Percentiles rank a stretch among this genome's conserved stretches.
phyloP scores from a whole-genome alignment of 2,329 filamentous ascomycete genomes.

The Anisogramma anomala region DNA sequence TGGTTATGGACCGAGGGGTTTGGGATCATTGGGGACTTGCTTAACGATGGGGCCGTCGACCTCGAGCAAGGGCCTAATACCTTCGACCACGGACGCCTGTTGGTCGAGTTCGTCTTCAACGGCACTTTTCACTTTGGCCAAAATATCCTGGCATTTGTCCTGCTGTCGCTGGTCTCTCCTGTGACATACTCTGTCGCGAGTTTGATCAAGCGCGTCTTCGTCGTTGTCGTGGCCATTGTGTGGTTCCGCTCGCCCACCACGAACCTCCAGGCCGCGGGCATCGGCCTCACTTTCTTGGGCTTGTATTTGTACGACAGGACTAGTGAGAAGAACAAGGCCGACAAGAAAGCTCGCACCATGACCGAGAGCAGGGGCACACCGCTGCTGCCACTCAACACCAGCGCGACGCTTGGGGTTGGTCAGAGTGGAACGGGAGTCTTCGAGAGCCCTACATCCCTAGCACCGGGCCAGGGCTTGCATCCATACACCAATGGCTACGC shows the following conservation, averaged over 20 bases:
- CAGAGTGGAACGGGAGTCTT: slow-evolving; percentile 24
- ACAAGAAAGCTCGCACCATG: slow-evolving; percentile 65
- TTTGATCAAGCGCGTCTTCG: slow-evolving; percentile 92
- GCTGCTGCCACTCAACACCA: slow-evolving; percentile 54
- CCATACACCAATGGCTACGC: slow-evolving; percentile 37
- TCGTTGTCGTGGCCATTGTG: slow-evolving; percentile 86
- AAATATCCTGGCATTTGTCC: slow-evolving; percentile 86
- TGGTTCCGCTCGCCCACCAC: slow-evolving; percentile 94
- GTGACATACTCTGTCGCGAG: slow-evolving; percentile 96
- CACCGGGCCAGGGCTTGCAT: slow-evolving; percentile 19
- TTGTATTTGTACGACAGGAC: slow-evolving; percentile 94
- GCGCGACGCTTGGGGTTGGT: slow-evolving; percentile 24
- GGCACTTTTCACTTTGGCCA: slow-evolving; percentile 94
- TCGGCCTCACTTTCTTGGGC: slow-evolving; percentile 78
- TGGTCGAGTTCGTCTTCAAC: slow-evolving; percentile 91
- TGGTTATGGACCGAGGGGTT: slow-evolving; percentile 91
- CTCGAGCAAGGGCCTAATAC: slow-evolving; percentile 48
- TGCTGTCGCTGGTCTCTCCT: slow-evolving; percentile 86
- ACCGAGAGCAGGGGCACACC: slow-evolving; percentile 38
- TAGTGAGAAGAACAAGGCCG: slow-evolving; percentile 75
- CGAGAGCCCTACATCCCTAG: slow-evolving; percentile 24
- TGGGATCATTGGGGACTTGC: slow-evolving; percentile 62
- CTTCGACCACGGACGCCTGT: slow-evolving; percentile 61
- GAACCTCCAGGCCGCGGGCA: slow-evolving; percentile 69
- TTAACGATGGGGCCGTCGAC: slow-evolving; percentile 67